Evolutionary conservation across 2,329 filamentous ascomycete species (phyloP), one percentile per base, ranked within the genome.

Genomic region (Xylaria digitata): DNA sequence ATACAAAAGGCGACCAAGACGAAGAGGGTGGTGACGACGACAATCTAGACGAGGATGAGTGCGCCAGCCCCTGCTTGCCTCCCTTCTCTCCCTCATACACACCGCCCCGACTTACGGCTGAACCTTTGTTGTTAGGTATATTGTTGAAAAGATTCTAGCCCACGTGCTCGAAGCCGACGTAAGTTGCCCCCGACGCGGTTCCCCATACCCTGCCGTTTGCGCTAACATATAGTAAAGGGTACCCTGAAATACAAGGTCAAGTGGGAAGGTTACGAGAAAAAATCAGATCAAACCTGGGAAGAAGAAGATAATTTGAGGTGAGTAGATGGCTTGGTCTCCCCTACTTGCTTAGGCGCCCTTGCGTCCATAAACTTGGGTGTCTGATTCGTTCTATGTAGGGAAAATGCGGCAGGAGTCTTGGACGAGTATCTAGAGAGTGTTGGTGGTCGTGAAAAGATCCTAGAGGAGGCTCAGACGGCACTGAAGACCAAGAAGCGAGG

Each of bases 241-340:
- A 76, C 77, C 4, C 74, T 89, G 0, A 83, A 84, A 53, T 94
- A 91, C 74, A 84, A 90, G 58, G 91, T 96, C 42, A 94, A 95
- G 74, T 96, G 92, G 92, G 87, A 92, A 70, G 92, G 92, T 2
- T 96, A 90, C 68, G 87, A 92, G 0, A 86, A 89, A 68, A 88
- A 89, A 68, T 78, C 82, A 0, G 92, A 96, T 71, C 80, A 87
- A 74, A 96, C 92, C 0, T 95, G 92, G 92, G 92, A 96, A 76
- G 89, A 91, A 0, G 89, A 92, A 72, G 87, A 88, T 11, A 94
- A 94, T 72, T 81, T 93, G 66, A 79, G 72, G 87, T 89, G 78
- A 66, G 84, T 64, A 40, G 2, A n/a, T 58, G 37, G 71, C 26
- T 13, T 13, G 23, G 9, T 40, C 37, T 40, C 37, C 34, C 11